phyloP scores from a whole-genome alignment of 106 monocot genomes.

The Acorus calamus region DNA sequence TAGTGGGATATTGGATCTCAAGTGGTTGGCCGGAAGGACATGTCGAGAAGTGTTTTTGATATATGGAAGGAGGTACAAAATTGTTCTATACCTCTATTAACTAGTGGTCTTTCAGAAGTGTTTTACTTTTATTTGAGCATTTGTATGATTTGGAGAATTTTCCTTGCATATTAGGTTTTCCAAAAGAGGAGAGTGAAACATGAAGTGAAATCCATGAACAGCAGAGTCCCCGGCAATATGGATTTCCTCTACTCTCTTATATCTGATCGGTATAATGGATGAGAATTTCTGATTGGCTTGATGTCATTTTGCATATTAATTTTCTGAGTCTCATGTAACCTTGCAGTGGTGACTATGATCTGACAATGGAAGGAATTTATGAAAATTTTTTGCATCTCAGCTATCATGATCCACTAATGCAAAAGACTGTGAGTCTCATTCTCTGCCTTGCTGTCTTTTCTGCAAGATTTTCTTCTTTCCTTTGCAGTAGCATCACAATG shows the following conservation, averaged over 20 bases:
- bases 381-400: constrained; percentile 74
- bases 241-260: constrained; percentile 60
- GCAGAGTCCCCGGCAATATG: constrained; percentile 27
- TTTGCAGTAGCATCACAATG: neutral
- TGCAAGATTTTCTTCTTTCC: neutral
- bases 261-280: constrained; percentile 52
- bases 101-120: neutral
- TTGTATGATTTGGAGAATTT: neutral
- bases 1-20: constrained; percentile 82
- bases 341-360: constrained; percentile 89
- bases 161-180: constrained; percentile 47
- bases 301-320: constrained; percentile 1
- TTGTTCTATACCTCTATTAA: neutral
- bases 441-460: constrained; percentile 2
- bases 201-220: constrained; percentile 29
- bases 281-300: neutral
- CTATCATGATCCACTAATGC: constrained; percentile 91
- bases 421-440: constrained; percentile 64
- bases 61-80: constrained; percentile 82
- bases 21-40: constrained; percentile 90
- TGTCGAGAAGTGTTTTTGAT: constrained; percentile 79
- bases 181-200: constrained; percentile 73
- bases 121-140: neutral
- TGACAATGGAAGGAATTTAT: constrained; percentile 97
- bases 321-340: constrained; percentile 6